Conservation (phyloP, 192 early-diverging fungal genomes). For the Linnemannia elongata region DNA sequence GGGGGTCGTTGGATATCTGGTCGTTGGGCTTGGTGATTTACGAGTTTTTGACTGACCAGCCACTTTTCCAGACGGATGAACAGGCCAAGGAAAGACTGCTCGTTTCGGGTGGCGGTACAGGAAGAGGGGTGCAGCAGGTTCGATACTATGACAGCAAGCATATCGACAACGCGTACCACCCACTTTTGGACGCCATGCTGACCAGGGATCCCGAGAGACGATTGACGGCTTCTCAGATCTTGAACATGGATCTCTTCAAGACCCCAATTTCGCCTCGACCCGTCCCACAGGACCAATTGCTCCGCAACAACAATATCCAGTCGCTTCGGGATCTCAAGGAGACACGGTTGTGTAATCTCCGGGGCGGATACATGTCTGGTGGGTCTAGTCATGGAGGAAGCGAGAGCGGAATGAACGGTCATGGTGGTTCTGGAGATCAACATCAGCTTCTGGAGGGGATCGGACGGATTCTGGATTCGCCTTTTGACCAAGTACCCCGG, state of each 20-base stretch:
- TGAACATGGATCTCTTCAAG: constrained; percentile 44
- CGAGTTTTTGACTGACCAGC: constrained; percentile 47
- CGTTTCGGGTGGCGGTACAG: not conserved
- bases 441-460: constrained; percentile 49
- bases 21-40: constrained; percentile 63
- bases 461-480: constrained; percentile 42
- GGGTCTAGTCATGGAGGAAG: not conserved
- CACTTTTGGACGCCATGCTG: constrained; percentile 44
- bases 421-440: constrained; percentile 5
- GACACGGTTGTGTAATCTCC: constrained; percentile 30
- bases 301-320: constrained; percentile 44
- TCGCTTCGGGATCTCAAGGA: constrained; percentile 38
- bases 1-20: constrained; percentile 62
- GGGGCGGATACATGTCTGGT: not conserved
- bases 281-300: constrained; percentile 21
- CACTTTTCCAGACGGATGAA: constrained; percentile 42
- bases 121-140: constrained; percentile 4
- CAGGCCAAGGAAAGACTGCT: constrained; percentile 37
- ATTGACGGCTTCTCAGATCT: constrained; percentile 27
- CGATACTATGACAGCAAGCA: constrained; percentile 43
- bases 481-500: constrained; percentile 46
- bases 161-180: constrained; percentile 14
- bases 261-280: constrained; percentile 2
- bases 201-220: constrained; percentile 31
- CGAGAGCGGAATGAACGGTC: not conserved